These are phyloP conservation scores for Colletotrichum sp. DNA, from an alignment of 2,329 filamentous ascomycete species.

Conservation along the genomic window DNA sequence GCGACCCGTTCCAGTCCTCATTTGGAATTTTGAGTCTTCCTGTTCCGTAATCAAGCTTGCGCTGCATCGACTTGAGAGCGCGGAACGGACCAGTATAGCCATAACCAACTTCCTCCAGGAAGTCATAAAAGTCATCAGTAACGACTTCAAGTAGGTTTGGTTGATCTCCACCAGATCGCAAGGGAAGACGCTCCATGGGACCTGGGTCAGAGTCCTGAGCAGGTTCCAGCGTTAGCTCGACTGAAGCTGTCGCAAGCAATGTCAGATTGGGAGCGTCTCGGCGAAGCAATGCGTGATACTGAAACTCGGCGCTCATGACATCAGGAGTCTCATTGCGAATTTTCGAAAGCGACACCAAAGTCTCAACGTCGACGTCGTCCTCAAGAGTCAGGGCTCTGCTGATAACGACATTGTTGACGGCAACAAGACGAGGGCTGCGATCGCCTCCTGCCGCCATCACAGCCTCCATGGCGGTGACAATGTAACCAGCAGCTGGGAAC, in stretches of 20 bases:
- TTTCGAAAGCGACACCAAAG: not conserved
- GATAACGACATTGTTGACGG: constrained; percentile 21
- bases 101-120: not conserved
- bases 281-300: not conserved
- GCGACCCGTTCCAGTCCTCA: not conserved
- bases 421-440: not conserved
- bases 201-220: not conserved
- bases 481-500: constrained; percentile 49
- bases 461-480: constrained; percentile 37
- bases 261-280: not conserved
- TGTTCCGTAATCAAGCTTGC: not conserved
- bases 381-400: constrained; percentile 10
- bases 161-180: not conserved
- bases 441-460: not conserved
- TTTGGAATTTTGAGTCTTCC: not conserved
- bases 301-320: not conserved
- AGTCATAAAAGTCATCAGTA: not conserved
- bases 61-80: not conserved
- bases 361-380: not conserved
- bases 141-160: not conserved
- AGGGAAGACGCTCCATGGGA: not conserved
- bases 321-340: not conserved
- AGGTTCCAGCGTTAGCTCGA: not conserved
- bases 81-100: not conserved
- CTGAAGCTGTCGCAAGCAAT: not conserved